These are phyloP conservation scores for Pichia norvegensis DNA, from an alignment of 1,139 yeast species.

Conservation along the genomic window DNA sequence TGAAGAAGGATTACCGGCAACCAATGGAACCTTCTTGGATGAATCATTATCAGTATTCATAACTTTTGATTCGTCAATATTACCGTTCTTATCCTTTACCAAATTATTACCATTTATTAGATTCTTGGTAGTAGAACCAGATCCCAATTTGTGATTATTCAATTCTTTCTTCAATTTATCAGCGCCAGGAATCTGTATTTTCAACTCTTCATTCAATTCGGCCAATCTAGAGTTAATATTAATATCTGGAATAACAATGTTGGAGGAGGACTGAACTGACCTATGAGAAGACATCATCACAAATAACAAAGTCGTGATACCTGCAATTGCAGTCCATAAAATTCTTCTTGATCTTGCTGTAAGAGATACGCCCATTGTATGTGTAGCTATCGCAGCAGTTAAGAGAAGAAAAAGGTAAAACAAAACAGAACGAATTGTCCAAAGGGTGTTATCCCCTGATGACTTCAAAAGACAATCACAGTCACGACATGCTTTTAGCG, in stretches of 20 bases:
- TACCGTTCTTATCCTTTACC: constrained; percentile 25
- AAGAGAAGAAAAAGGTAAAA: background rate
- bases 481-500: background rate
- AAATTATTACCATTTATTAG: constrained; percentile 19
- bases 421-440: too few relatives aligned
- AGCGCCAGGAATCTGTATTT: constrained; percentile 4
- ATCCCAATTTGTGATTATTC: background rate
- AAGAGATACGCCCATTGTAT: constrained; percentile 6
- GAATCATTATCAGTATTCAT: constrained; percentile 23
- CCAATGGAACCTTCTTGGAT: constrained; percentile 11
- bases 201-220: background rate
- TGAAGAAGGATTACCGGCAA: constrained; percentile 19
- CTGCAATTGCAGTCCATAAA: constrained; percentile 24
- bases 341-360: constrained; percentile 23
- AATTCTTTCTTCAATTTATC: background rate
- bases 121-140: constrained; percentile 11
- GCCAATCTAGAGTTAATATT: background rate
- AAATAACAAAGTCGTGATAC: constrained; percentile 20
- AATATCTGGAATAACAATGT: constrained; percentile 2
- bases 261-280: background rate
- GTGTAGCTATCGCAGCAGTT: background rate
- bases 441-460: too few relatives aligned
- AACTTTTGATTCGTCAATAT: constrained; percentile 28
- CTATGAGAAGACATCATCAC: constrained; percentile 16
- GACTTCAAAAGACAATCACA: background rate